These are phyloP conservation scores for Backusella westeae DNA, from an alignment of 192 early-diverging fungal species.

Conservation along the genomic window DNA sequence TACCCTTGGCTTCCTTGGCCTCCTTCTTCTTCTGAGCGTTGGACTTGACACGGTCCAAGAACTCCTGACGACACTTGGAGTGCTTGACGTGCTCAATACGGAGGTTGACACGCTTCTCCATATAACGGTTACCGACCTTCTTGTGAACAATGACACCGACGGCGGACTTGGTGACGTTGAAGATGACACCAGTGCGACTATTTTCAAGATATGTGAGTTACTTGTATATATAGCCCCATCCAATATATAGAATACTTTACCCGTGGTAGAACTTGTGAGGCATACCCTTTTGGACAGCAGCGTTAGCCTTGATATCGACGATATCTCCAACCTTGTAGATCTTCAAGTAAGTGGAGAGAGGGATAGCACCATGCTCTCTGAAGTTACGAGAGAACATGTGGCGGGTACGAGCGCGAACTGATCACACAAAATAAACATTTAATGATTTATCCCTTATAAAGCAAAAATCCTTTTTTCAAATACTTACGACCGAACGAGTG, in stretches of 20 bases:
- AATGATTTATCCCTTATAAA: background rate
- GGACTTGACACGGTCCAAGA: constrained; percentile 95
- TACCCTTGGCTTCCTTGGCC: constrained; percentile 53
- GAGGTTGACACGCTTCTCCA: constrained; percentile 98
- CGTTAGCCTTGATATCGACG: constrained; percentile 99
- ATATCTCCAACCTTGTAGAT: constrained; percentile 99
- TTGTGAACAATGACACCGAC: constrained; percentile 99
- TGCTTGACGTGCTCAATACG: constrained; percentile 99
- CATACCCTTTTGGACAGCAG: constrained; percentile 99
- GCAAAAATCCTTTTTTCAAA: background rate
- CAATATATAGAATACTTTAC: constrained; percentile 35
- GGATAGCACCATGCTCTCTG: constrained; percentile 91
- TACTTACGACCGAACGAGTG: too few relatives aligned
- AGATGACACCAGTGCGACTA: constrained; percentile 94
- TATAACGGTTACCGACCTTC: constrained; percentile 95
- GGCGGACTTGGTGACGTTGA: constrained; percentile 99
- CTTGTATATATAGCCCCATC: too few relatives aligned
- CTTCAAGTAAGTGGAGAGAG: constrained; percentile 96
- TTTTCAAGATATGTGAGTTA: too few relatives aligned
- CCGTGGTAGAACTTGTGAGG: constrained; percentile 99
- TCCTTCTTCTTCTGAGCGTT: constrained; percentile 84
- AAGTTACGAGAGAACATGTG: constrained; percentile 98
- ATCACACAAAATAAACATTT: background rate
- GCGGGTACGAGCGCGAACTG: constrained; percentile 92
- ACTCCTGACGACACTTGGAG: constrained; percentile 99